Conservation (phyloP, 177 flowering plant species). For the Vitis hybrid region DNA sequence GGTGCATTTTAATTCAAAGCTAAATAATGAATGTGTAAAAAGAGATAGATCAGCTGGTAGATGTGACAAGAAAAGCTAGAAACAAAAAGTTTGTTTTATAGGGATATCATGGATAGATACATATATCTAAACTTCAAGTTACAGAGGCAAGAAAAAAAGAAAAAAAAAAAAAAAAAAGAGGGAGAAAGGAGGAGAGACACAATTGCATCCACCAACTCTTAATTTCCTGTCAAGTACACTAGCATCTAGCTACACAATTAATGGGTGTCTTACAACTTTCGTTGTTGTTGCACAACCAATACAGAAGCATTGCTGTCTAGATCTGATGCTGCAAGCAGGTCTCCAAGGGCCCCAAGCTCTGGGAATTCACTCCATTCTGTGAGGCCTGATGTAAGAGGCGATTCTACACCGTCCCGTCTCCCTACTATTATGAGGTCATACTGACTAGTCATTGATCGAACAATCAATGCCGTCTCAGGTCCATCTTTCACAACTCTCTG, state of each 20-base stretch:
- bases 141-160: too few species aligned
- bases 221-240: too few species aligned
- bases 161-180: too few species aligned
- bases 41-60: too few species aligned
- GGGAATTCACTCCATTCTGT: slow-evolving; percentile 16
- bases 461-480: slow-evolving; percentile 7
- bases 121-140: too few species aligned
- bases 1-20: too few species aligned
- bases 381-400: slow-evolving; percentile 9
- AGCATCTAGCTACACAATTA: too few species aligned
- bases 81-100: background rate
- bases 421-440: slow-evolving; percentile 41
- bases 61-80: background rate
- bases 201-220: too few species aligned
- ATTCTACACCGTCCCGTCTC: slow-evolving; percentile 18
- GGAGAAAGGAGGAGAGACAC: too few species aligned
- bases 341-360: slow-evolving; percentile 24
- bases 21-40: too few species aligned
- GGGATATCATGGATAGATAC: background rate
- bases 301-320: slow-evolving; percentile 12
- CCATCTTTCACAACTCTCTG: slow-evolving; percentile 29
- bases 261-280: background rate
- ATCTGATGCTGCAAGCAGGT: slow-evolving; percentile 21
- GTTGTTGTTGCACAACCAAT: slow-evolving; percentile 30
- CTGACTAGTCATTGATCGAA: slow-evolving; percentile 21